Evolutionary conservation across 306 rosid species (phyloP), one percentile per base, ranked within the genome.

Genomic region (Citrullus colocynthis): DNA sequence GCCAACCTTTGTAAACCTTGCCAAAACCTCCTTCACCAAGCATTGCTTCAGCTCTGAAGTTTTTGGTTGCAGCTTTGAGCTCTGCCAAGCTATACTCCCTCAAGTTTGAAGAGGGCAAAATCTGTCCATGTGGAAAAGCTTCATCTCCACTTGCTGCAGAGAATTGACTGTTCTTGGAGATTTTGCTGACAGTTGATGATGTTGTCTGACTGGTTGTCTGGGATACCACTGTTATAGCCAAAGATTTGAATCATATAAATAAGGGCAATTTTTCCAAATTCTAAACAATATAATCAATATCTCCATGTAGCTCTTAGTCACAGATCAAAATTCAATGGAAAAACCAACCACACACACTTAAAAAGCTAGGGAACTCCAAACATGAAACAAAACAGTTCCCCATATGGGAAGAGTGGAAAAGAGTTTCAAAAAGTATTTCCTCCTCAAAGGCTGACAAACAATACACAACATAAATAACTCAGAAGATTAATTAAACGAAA

Each of bases 21-120:
- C 99, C 98, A 63, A 96, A 96, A 21, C 99, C 99, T 18, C 98
- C 99, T 75, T 93, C 99, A 1, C 99, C 99, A 59, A 96, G 96
- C 13, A 96, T 80, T 0, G 93, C 81, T 51, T 96, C 99, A 30
- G 83, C 9, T 85, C 84, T 89, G 85, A 96, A 96, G 87, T 90
- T 91, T 82, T 63, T 93, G 75, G 99, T 91, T 16, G 99, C 93
- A 76, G 76, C 73, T 67, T 80, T 96, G 81, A 96, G 78, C 78
- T 96, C 97, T 0, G 88, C 87, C 76, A 83, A 96, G 78, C 94
- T 75, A 82, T 90, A 90, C 62, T 82, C 57, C 90, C 91, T 93
- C 82, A 93, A 78, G 81, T 85, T 89, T 21, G 97, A 80, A n/a
- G 87, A 24, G 42, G 97, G 91, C 56, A 92, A 81, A 85, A 91